Evolutionary conservation across 2,329 filamentous ascomycete genomes (phyloP), one percentile per base, ranked within the genome.

Genomic region (Seiridium cupressi): DNA sequence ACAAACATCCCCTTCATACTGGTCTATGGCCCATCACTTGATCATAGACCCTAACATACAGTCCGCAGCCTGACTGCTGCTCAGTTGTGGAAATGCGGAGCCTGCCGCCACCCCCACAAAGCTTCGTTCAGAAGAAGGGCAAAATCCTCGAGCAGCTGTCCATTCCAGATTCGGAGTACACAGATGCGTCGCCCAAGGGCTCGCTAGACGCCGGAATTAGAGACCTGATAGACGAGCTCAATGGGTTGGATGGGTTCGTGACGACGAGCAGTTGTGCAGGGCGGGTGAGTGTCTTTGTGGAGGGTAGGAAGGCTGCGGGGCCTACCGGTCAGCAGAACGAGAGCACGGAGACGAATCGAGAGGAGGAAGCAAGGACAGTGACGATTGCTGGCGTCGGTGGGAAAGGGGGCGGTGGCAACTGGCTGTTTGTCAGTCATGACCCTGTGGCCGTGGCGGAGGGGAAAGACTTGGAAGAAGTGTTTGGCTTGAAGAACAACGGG

Each of bases 201-300:
- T 90, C 88, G 0, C 84, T 98, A 26, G 94, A 98, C 73, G 84
- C 79, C 53, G 89, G 87, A 1, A 93, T 98, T 65, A 84, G 89
- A 51, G 82, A 88, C 31, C 79, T 97, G 58, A 93, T 98, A 62
- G 81, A 83, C 55, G 86, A 90, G 65, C 89, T 98, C 72, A 98
- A 98, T 74, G 73, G 69, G 1, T 71, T 89, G 5, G 83, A 88
- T 1, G 92, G 91, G 1, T 84, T 93, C 46, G 92, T 96, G 40
- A 97, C 94, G 1, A 97, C 93, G 3, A 97, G 93, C 76, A 97
- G 93, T 74, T 98, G 94, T 73, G 91, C 92, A 2, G 94, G 94
- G 0, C 82, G 94, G 57, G 85, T 96, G 51, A 93, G 90, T 64
- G 90, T 97, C 3, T 98, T 96, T 70, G 79, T 96, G 1, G 94